These are phyloP conservation scores for Populus deltoides DNA, from an alignment of 345 rosid genomes.

Conservation along the genomic window DNA sequence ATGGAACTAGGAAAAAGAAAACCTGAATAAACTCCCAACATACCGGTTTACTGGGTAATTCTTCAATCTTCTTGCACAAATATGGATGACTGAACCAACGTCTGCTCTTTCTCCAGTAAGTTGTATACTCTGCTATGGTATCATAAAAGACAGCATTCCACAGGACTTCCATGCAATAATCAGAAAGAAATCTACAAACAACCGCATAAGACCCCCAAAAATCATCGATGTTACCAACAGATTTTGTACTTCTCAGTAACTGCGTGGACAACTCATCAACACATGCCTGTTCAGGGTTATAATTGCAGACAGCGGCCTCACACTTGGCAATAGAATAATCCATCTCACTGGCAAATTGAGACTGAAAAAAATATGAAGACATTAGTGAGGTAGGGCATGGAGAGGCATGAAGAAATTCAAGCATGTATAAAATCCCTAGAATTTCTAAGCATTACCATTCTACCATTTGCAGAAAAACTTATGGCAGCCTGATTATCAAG, in stretches of 20 bases:
- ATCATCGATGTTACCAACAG: constrained; percentile 70
- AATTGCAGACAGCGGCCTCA: constrained; percentile 28
- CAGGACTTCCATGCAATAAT: constrained; percentile 66
- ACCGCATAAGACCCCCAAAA: constrained; percentile 54
- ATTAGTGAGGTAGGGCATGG: neutral
- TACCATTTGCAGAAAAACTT: constrained; percentile 18
- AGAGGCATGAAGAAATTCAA: neutral
- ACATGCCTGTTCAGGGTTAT: constrained; percentile 13
- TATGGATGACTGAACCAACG: constrained; percentile 55
- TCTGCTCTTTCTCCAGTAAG: constrained; percentile 65
- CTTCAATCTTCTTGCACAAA: constrained; percentile 23
- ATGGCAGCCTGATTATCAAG: constrained; percentile 38
- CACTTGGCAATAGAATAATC: constrained; percentile 16
- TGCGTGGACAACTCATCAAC: constrained; percentile 24
- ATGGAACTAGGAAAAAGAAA: neutral
- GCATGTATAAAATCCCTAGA: neutral
- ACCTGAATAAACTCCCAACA: constrained; percentile 16
- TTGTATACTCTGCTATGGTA: constrained; percentile 43
- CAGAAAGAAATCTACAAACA: constrained; percentile 60
- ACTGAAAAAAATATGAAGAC: constrained; percentile 26
- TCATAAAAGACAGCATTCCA: constrained; percentile 94
- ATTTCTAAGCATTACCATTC: constrained; percentile 32
- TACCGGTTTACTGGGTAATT: constrained; percentile 30
- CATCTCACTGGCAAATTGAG: constrained; percentile 35
- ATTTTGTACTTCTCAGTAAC: constrained; percentile 38